Percentiles rank a stretch among this genome's conserved stretches.
These are phyloP conservation scores for Chrysophaeum taylorii DNA, from an alignment of 352 stramenopile species.

Conservation along the genomic window DNA sequence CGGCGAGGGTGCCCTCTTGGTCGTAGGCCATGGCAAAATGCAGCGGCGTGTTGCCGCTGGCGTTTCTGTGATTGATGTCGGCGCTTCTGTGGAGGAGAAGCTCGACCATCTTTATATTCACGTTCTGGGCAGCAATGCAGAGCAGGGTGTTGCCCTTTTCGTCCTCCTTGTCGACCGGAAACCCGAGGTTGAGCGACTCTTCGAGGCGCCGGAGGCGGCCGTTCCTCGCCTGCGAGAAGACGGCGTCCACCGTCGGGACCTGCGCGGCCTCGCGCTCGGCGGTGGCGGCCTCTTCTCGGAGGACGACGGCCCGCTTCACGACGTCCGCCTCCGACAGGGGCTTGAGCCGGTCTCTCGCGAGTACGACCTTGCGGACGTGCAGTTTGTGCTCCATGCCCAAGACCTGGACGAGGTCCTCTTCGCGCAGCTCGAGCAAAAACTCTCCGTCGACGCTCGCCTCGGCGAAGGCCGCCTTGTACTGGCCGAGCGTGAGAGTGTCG, in stretches of 20 bases:
- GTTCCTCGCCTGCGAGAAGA: slow-evolving; percentile 76
- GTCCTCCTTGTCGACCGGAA: slow-evolving; percentile 71
- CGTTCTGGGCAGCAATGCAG: slow-evolving; percentile 71
- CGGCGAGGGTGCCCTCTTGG: slow-evolving; percentile 62
- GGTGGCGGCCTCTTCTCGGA: slow-evolving; percentile 32
- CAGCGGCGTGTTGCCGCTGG: slow-evolving; percentile 75
- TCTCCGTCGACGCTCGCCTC: slow-evolving; percentile 77
- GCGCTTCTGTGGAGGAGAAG: slow-evolving; percentile 63
- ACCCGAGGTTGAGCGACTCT: slow-evolving; percentile 72
- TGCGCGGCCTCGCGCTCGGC: slow-evolving; percentile 15
- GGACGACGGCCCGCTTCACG: slow-evolving; percentile 42
- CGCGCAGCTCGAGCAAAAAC: slow-evolving; percentile 74
- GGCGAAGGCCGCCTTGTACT: slow-evolving; percentile 75
- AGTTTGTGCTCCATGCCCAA: slow-evolving; percentile 75
- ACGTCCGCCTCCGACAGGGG: slow-evolving; percentile 62
- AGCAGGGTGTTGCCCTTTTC: slow-evolving; percentile 82
- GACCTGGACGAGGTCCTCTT: slow-evolving; percentile 76
- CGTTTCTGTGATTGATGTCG: slow-evolving; percentile 80
- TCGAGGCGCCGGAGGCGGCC: slow-evolving; percentile 70
- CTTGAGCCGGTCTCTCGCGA: slow-evolving; percentile 67
- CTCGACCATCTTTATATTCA: slow-evolving; percentile 73
- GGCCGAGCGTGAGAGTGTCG: slow-evolving; percentile 65
- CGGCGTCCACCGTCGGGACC: slow-evolving; percentile 51
- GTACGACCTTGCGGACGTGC: slow-evolving; percentile 74
- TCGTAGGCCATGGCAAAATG: slow-evolving; percentile 88